Evolutionary conservation across 805 yeast species (phyloP).

Genomic region (Yamadazyma insecticola): DNA sequence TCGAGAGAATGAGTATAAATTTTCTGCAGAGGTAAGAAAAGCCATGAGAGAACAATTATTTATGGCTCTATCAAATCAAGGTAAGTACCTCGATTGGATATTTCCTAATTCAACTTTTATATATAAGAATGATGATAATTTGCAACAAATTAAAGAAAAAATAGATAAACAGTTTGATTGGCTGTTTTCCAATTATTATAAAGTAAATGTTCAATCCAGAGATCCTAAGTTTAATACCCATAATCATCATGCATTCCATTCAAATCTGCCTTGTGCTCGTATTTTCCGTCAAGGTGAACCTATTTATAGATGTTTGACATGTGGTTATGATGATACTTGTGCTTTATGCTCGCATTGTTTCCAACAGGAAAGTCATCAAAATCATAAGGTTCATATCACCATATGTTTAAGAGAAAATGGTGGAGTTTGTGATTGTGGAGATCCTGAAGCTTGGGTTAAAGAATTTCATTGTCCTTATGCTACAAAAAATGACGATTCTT

Average conservation of each 20-base stretch:
- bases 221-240: slow-evolving; percentile 17
- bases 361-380: slow-evolving; percentile 62
- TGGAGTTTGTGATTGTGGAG: slow-evolving; percentile 89
- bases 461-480: slow-evolving; percentile 46
- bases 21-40: slow-evolving; percentile 19
- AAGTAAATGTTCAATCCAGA: slow-evolving; percentile 10
- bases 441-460: slow-evolving; percentile 73
- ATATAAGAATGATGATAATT: background rate
- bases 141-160: slow-evolving; percentile 8
- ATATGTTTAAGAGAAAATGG: slow-evolving; percentile 66
- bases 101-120: slow-evolving; percentile 25
- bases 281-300: slow-evolving; percentile 77
- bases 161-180: slow-evolving; percentile 25
- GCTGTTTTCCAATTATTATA: slow-evolving; percentile 28
- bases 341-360: slow-evolving; percentile 78
- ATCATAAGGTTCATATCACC: slow-evolving; percentile 64
- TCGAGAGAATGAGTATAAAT: slow-evolving; percentile 19
- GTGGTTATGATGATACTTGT: slow-evolving; percentile 80
- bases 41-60: slow-evolving; percentile 27
- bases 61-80: slow-evolving; percentile 26
- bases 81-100: slow-evolving; percentile 29
- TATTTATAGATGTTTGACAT: slow-evolving; percentile 67
- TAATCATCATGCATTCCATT: slow-evolving; percentile 42
- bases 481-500: slow-evolving; percentile 4
- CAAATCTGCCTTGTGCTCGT: slow-evolving; percentile 67